Percentiles rank a stretch among this genome's conserved stretches.
Evolutionary conservation across 2,329 filamentous ascomycete genomes (phyloP).

Genomic region (Geosmithia flava): DNA sequence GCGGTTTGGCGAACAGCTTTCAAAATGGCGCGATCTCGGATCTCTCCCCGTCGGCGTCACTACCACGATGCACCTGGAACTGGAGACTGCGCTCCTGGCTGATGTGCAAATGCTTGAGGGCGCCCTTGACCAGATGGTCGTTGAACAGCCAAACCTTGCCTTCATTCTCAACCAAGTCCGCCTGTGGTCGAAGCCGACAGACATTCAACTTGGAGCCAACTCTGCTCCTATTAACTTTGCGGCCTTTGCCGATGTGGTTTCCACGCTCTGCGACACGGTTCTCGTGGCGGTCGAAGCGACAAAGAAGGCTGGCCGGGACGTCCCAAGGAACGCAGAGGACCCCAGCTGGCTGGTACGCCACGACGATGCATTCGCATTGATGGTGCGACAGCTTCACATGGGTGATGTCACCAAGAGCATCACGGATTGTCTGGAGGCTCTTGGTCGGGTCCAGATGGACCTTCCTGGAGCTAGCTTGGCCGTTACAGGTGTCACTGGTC

Average conservation of each 20-base stretch:
- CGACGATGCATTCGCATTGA: constrained; percentile 36
- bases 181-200: constrained; percentile 41
- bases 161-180: constrained; percentile 56
- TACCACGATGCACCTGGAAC: constrained; percentile 19
- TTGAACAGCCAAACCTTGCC: constrained; percentile 39
- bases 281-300: constrained; percentile 70
- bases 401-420: constrained; percentile 36
- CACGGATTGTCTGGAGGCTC: constrained; percentile 19
- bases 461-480: constrained; percentile 13
- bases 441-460: constrained; percentile 18
- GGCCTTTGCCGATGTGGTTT: constrained; percentile 43
- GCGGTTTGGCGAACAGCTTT: constrained; percentile 29
- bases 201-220: constrained; percentile 1
- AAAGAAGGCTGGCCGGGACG: constrained; percentile 37
- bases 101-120: constrained; percentile 23
- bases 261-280: constrained; percentile 59
- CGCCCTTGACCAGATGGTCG: constrained; percentile 26
- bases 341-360: constrained; percentile 23
- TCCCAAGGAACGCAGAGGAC: constrained; percentile 20
- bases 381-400: constrained; percentile 48
- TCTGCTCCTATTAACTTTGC: constrained; percentile 14
- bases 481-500: constrained; percentile 16
- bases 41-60: constrained; percentile 38
- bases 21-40: constrained; percentile 27
- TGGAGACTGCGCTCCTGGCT: constrained; percentile 20